Evolutionary conservation across 2,329 filamentous ascomycete species (phyloP).

Genomic region (Ambrosiella xylebori): DNA sequence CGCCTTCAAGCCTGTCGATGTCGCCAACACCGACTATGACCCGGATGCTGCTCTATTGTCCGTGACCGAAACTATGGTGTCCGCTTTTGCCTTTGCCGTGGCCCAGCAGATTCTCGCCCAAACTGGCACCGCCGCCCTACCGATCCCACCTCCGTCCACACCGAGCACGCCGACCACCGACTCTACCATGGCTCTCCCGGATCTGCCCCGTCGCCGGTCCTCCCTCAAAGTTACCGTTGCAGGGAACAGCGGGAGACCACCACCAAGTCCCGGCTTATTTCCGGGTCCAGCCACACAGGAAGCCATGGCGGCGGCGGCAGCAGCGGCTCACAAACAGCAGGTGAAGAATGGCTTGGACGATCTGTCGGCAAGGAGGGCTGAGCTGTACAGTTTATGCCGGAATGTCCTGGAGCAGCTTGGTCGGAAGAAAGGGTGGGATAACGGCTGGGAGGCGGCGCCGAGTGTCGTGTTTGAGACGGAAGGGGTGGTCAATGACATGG

Average conservation of each 20-base stretch:
- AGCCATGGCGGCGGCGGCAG: slow-evolving; percentile 23
- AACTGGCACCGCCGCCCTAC: slow-evolving; percentile 50
- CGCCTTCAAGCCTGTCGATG: slow-evolving; percentile 33
- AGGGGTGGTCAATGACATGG: slow-evolving; percentile 28
- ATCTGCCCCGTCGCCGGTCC: slow-evolving; percentile 41
- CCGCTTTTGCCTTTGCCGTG: slow-evolving; percentile 62
- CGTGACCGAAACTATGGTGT: slow-evolving; percentile 55
- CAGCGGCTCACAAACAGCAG: slow-evolving; percentile 26
- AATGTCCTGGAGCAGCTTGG: slow-evolving; percentile 63
- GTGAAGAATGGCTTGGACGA: slow-evolving; percentile 56
- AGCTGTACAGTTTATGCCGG: slow-evolving; percentile 63
- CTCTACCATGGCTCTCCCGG: slow-evolving; percentile 23
- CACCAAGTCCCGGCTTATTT: slow-evolving; percentile 36
- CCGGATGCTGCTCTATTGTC: slow-evolving; percentile 24
- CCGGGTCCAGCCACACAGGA: slow-evolving; percentile 27
- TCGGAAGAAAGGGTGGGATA: slow-evolving; percentile 53
- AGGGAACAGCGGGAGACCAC: slow-evolving; percentile 16
- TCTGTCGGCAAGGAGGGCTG: slow-evolving; percentile 64
- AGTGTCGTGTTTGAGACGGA: slow-evolving; percentile 27
- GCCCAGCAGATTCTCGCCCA: slow-evolving; percentile 62
- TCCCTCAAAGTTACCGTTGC: slow-evolving; percentile 39
- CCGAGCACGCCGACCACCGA: slow-evolving; percentile 10
- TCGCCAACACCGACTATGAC: slow-evolving; percentile 14
- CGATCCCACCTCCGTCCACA: slow-evolving; percentile 34
- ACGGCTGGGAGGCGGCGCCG: slow-evolving; percentile 52